Evolutionary conservation across 148 eudicot species (phyloP).

Genomic region (Vaccinium darrowii): DNA sequence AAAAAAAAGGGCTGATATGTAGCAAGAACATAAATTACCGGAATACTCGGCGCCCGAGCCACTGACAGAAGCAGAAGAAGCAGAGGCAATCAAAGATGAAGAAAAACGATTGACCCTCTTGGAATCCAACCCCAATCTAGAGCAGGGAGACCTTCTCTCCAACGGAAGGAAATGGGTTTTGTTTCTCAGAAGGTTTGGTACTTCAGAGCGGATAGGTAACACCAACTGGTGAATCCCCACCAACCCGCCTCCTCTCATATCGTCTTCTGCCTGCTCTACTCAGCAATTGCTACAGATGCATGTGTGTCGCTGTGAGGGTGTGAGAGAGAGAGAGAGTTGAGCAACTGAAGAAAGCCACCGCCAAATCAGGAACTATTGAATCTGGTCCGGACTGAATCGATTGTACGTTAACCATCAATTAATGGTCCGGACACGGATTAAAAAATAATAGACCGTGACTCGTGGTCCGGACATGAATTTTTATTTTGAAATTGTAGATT

Average conservation of each 20-base stretch:
- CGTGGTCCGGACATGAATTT: too few relatives aligned
- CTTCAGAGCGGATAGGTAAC: not conserved
- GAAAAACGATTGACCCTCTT: constrained; percentile 10
- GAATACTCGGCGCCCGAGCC: constrained; percentile 44
- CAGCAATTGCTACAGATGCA: not conserved
- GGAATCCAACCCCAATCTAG: constrained; percentile 6
- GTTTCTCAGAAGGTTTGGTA: not conserved
- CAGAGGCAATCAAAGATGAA: constrained; percentile 32
- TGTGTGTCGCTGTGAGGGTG: not conserved
- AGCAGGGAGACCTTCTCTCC: not conserved
- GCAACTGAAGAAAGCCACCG: not conserved
- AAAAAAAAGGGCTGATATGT: not conserved
- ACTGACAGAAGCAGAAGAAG: constrained; percentile 48
- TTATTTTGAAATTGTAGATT: too few relatives aligned
- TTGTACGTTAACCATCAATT: too few relatives aligned
- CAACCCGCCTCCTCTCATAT: not conserved
- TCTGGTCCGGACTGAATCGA: too few relatives aligned
- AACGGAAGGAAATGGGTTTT: not conserved
- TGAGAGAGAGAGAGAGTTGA: not conserved
- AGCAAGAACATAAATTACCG: constrained; percentile 23
- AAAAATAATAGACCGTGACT: too few relatives aligned
- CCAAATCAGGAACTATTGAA: too few relatives aligned
- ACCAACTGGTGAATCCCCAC: not conserved
- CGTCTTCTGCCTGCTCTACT: not conserved
- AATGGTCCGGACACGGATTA: too few relatives aligned